A percentile compares a stretch with the other conserved stretches of the same genome.
Conservation (phyloP, 495 filamentous ascomycete species). For the Elaphomyces granulatus region DNA sequence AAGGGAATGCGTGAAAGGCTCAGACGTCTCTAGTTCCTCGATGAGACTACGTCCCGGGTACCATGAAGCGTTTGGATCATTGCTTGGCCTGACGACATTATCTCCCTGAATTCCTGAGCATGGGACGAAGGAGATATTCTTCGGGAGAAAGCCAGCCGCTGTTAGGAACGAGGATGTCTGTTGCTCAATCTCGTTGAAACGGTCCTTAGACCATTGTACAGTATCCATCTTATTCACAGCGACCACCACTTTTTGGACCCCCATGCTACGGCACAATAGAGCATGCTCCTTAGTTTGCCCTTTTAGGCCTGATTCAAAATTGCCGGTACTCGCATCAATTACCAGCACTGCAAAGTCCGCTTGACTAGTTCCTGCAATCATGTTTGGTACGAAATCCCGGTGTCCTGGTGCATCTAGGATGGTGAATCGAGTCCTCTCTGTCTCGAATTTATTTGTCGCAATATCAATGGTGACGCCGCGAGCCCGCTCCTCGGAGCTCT, state of each 20-base stretch:
- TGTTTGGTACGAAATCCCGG: constrained; percentile 92
- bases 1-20: constrained; percentile 53
- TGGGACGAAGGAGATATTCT: constrained; percentile 73
- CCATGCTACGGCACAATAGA: constrained; percentile 80
- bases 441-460: constrained; percentile 86
- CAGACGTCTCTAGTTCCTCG: constrained; percentile 66
- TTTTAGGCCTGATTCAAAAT: constrained; percentile 83
- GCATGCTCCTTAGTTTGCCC: constrained; percentile 94
- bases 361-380: constrained; percentile 94
- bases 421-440: constrained; percentile 70
- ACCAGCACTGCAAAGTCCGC: constrained; percentile 95
- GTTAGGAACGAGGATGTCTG: constrained; percentile 73
- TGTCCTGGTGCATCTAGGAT: constrained; percentile 94
- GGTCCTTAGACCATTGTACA: constrained; percentile 60
- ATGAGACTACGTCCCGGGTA: constrained; percentile 68
- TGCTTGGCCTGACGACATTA: constrained; percentile 54
- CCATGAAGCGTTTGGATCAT: constrained; percentile 50
- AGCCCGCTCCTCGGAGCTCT: constrained; percentile 69
- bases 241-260: constrained; percentile 72
- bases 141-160: constrained; percentile 61
- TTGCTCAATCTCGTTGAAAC: constrained; percentile 73
- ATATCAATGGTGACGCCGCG: constrained; percentile 97
- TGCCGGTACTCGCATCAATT: constrained; percentile 74
- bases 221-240: constrained; percentile 92
- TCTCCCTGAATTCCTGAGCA: constrained; percentile 80